Evolutionary conservation across 441 rosid genomes (phyloP), one percentile per base, ranked within the genome.

Genomic region (Euphorbia corollata): DNA sequence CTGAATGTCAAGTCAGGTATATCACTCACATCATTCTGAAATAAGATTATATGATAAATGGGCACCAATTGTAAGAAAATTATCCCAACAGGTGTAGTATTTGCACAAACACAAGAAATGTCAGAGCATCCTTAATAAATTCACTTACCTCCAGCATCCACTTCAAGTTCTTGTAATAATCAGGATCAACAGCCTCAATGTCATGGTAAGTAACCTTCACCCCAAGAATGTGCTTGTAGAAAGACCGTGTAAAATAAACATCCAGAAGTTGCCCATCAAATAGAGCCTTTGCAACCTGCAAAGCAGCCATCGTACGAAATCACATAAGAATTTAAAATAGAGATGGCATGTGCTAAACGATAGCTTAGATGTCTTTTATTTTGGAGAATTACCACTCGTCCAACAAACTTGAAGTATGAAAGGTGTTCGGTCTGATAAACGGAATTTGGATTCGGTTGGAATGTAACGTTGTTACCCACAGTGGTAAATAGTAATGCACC

Each of bases 121-220:
- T 27, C 9, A 24, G 23, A 53, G 19, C 63, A 61, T n/a, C 68
- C 47, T 27, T 43, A 53, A 2, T 55, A 56, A 32, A 56, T 69
- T 70, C 67, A 73, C 96, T 63, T 61, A 91, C 99, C 97, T 95
- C 98, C 32, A 95, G 80, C 89, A 95, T 84, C 99, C 99, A 95
- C 88, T 95, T 95, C 81, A 95, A 77, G 71, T 86, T 95, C 82
- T 90, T 91, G 84, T 90, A 95, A 78, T 95, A 95, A 81, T 95
- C 99, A 73, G 99, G 99, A 82, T 91, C 99, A 77, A 95, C 97
- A 50, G 99, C 97, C 86, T 91, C 99, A 70, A 95, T 95, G 81
- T 95, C 98, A 81, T 95, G 98, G 74, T 95, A 95, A 18, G 99
- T 95, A 76, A 95, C 98, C 81, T 95, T 95, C 45, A 87, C 95